Base-by-base conservation (phyloP, 495 filamentous ascomycete genomes). In the Penicillium arizonense region DNA sequence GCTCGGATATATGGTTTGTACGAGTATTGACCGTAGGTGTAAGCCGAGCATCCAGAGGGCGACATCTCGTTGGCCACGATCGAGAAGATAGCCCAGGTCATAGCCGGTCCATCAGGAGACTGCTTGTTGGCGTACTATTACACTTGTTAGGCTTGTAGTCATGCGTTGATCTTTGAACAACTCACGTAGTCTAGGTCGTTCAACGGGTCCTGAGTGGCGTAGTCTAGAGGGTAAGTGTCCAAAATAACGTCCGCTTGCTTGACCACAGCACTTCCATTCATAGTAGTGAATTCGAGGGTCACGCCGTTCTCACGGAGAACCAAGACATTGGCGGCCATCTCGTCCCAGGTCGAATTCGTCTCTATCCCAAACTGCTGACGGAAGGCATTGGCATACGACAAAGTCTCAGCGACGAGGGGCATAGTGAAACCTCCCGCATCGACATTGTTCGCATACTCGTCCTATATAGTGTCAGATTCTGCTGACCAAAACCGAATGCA, bases 361-460 rank as follows among this genome's bases (percentile, higher is more conserved):
- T 68, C 57, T 13, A 82, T 55, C 20, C 78, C 82, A 55, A 88
- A 80, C 23, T 84, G 63, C 16, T 69, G 54, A 28, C 82, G 82
- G 58, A 87, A 80, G 5, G 59, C 35, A 56, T 85, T 86, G 11
- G 84, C 81, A 45, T 79, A 68, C 6, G 52, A 69, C 52, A 81
- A 77, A n/a, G 78, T 86, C 61, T 76, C 71, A 33, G 72, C 82
- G 49, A 88, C 82, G 9, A 87, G 69, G 0, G 85, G 80, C 73
- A 88, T 87, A 1, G 88, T 91, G 61, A 82, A 91, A 18, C 84
- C 87, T 37, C 85, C 84, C 20, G 88, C 87, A 58, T 87, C 78
- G 18, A 87, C 67, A 30, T 82, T 73, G 58, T 91, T 91, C 5
- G 86, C 86, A 59, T 87, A 89, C 66, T 89, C 86, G 61, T 89